phyloP scores from a whole-genome alignment of 2,329 filamentous ascomycete genomes.

The Aspergillus ustus region DNA sequence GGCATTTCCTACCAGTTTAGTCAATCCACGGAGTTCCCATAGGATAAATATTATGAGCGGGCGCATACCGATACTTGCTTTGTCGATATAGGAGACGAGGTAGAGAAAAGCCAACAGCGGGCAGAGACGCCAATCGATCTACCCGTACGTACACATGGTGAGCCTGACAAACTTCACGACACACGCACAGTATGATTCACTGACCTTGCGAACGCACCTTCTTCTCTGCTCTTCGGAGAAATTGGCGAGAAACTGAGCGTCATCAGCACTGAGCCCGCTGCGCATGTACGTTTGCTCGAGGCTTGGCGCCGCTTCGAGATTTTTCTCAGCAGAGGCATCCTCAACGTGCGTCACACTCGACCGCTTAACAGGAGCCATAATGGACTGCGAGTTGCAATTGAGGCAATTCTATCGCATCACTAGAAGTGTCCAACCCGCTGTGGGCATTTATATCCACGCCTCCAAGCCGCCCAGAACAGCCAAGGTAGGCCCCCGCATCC shows the following conservation, averaged over 20 bases:
- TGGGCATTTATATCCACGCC: neutral
- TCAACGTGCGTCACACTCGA: neutral
- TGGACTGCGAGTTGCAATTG: neutral
- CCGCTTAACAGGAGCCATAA: neutral
- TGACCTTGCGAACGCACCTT: neutral
- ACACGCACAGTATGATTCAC: neutral
- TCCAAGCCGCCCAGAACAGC: neutral
- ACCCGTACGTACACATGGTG: neutral
- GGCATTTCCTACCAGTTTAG: constrained; percentile 24
- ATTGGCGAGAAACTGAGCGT: neutral
- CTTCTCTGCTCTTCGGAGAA: neutral
- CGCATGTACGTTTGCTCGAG: neutral
- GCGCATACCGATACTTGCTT: constrained; percentile 31
- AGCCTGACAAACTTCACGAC: neutral
- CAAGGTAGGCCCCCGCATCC: neutral
- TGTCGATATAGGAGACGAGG: constrained; percentile 32
- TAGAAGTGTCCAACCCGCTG: neutral
- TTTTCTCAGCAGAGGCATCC: neutral
- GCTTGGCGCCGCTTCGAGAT: neutral
- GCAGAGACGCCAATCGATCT: constrained; percentile 25
- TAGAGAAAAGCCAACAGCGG: constrained; percentile 28
- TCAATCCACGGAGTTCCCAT: neutral
- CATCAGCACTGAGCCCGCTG: neutral
- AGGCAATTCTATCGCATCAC: neutral
- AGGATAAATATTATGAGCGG: neutral